Evolutionary conservation across 495 filamentous ascomycete genomes (phyloP).

Genomic region (Bombardia bombarda): DNA sequence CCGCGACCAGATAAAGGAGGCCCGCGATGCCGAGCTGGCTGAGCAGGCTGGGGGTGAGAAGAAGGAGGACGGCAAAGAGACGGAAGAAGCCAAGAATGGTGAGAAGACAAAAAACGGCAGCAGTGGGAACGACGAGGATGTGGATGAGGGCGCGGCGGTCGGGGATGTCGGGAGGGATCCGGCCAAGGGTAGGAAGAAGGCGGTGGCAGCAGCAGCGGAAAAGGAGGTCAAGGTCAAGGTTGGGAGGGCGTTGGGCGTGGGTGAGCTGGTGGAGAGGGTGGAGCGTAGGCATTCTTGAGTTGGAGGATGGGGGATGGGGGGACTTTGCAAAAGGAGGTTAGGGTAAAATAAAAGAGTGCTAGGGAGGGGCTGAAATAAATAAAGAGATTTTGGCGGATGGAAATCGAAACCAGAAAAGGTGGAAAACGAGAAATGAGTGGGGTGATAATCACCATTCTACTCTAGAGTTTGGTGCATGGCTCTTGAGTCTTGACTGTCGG

Average conservation of each 20-base stretch:
- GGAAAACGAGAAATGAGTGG: too few relatives aligned
- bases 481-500: too few relatives aligned
- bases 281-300: too few relatives aligned
- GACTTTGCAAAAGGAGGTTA: too few relatives aligned
- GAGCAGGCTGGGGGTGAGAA: conserved; percentile 30
- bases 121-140: conserved; percentile 11
- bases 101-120: too few relatives aligned
- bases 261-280: conserved; percentile 75
- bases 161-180: conserved; percentile 36
- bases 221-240: conserved; percentile 60
- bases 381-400: too few relatives aligned
- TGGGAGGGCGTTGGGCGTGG: conserved; percentile 71
- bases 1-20: conserved; percentile 36
- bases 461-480: too few relatives aligned
- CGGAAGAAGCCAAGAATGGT: background rate
- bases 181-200: conserved; percentile 19
- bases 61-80: conserved; percentile 6
- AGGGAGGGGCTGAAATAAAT: too few relatives aligned
- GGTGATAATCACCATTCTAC: too few relatives aligned
- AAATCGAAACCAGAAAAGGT: too few relatives aligned
- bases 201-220: conserved; percentile 5
- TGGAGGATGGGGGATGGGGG: too few relatives aligned
- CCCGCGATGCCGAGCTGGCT: conserved; percentile 22
- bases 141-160: conserved; percentile 37
- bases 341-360: too few relatives aligned